Base-by-base conservation (phyloP, 805 yeast genomes). In the Candida argentea region DNA sequence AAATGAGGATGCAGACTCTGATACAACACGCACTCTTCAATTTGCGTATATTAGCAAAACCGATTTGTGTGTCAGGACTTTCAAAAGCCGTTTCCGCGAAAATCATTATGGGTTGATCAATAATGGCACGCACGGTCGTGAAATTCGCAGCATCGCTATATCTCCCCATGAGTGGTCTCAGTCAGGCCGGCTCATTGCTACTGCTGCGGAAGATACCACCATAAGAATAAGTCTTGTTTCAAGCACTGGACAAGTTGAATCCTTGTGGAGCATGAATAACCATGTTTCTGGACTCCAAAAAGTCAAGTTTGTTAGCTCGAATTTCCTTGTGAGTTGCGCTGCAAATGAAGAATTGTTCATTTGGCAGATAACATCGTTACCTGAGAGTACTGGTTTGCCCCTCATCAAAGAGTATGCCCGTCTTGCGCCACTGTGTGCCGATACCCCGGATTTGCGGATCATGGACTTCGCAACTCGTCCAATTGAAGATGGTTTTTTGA, bases 281-380 rank as follows among this genome's bases (percentile, higher is more conserved):
- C 98, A 91, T 49, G 79, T 85, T 4, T 84, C 95, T 2, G 97
- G 97, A 1, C 53, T 91, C 26, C 97, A 89, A 49, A 67, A 72
- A 14, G 65, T 82, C 10, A 73, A 71, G 32, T 71, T 83, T 30
- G 58, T 86, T 21, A 68, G 65, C 38, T 57, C 69, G 0, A 61
- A 49, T 3, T 48, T 19, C 54, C 57, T 40, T 37, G 77, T 39
- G 50, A 55, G 60, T 33, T 69, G 83, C 2, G 81, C 87, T 14
- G 93, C 95, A 0, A 71, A 91, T 44, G 98, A 91, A 49, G 98
- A 91, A 53, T 67, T 91, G 25, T 69, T 70, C 37, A 55, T 84
- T 5, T 91, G 98, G 98, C 68, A 67, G 32, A 38, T 85, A 2
- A 50, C 60, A 20, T 8, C 9, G 10, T 18, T 8, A 8, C 51